Evolutionary conservation across 2,329 filamentous ascomycete genomes (phyloP).

Genomic region (Fusarium globosum): DNA sequence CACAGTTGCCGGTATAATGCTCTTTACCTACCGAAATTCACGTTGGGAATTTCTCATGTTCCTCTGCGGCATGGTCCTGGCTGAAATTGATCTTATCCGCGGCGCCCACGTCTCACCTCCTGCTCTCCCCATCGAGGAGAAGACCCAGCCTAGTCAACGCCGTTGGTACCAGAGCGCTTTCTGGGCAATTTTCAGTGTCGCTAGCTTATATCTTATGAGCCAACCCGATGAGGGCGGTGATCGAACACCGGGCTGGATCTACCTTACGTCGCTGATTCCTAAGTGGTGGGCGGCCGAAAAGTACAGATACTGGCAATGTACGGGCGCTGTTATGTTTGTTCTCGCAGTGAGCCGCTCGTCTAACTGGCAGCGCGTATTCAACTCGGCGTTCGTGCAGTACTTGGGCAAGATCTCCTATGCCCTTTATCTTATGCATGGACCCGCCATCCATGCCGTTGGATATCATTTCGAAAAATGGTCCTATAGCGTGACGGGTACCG

Average conservation of each 20-base stretch:
- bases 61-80: slow-evolving; percentile 64
- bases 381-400: slow-evolving; percentile 63
- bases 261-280: slow-evolving; percentile 60
- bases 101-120: slow-evolving; percentile 55
- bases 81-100: slow-evolving; percentile 64
- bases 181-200: slow-evolving; percentile 58
- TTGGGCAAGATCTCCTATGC: slow-evolving; percentile 70
- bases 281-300: slow-evolving; percentile 59
- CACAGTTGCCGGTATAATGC: slow-evolving; percentile 55
- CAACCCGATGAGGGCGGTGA: slow-evolving; percentile 53
- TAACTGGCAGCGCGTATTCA: slow-evolving; percentile 63
- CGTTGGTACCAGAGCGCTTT: slow-evolving; percentile 40
- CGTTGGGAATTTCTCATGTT: slow-evolving; percentile 69
- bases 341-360: slow-evolving; percentile 59
- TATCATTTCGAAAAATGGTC: slow-evolving; percentile 63
- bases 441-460: slow-evolving; percentile 63
- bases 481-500: slow-evolving; percentile 60
- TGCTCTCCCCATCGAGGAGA: slow-evolving; percentile 42
- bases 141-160: slow-evolving; percentile 6
- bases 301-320: slow-evolving; percentile 68
- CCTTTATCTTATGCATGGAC: slow-evolving; percentile 71
- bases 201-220: slow-evolving; percentile 63
- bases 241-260: slow-evolving; percentile 65
- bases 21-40: slow-evolving; percentile 59
- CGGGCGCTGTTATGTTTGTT: slow-evolving; percentile 65